Evolutionary conservation across 169 alveolate species (phyloP), one percentile per base, ranked within the genome.

Genomic region (Plasmodium vivax): DNA sequence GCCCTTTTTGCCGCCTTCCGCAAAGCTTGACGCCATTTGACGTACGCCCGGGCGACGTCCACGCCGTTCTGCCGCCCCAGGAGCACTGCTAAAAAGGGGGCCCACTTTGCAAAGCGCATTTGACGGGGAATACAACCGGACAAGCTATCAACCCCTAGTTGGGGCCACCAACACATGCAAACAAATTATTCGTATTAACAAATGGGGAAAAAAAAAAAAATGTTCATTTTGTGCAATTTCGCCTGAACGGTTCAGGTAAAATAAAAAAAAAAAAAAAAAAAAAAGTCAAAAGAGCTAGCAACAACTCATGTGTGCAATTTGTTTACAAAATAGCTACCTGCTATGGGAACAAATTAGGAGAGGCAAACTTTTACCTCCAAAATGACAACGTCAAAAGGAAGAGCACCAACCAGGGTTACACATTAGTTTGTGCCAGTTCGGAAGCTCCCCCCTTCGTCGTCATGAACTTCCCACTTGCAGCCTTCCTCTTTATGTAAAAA

Each of bases 401-500:
- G 62, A 51, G 62, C 27, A 23, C 23, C 5, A 51, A 51, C 62
- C 23, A 14, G 62, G 62, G 62, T 51, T 51, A 51, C 12, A 51
- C 8, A 51, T 51, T 51, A 51, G 5, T 51, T 51, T 51, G 62
- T 51, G 62, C 2, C 62, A 51, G 23, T 51, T 51, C 62, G 62
- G 62, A 51, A 51, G 62, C 3, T 19, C 23, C 23, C 2, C 27
- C 8, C 62, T 51, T 51, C 23, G 62, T 51, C 23, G 7, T 51
- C 62, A 51, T 51, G 62, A 51, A 12, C 23, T 51, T 19, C 16
- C 62, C 62, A 14, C 62, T 51, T 51, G 62, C 27, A 51, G 27
- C 62, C 75, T 77, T 87, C 81, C 32, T 87, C 38, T 75, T 87
- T 23, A 87, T 75, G 71, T 87, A 41, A n/a, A 87, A 41, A 34